A percentile compares a stretch with the other conserved stretches of the same genome.
phyloP scores from a whole-genome alignment of 1,284 basidiomycete species.

The Heterobasidion annosum region DNA sequence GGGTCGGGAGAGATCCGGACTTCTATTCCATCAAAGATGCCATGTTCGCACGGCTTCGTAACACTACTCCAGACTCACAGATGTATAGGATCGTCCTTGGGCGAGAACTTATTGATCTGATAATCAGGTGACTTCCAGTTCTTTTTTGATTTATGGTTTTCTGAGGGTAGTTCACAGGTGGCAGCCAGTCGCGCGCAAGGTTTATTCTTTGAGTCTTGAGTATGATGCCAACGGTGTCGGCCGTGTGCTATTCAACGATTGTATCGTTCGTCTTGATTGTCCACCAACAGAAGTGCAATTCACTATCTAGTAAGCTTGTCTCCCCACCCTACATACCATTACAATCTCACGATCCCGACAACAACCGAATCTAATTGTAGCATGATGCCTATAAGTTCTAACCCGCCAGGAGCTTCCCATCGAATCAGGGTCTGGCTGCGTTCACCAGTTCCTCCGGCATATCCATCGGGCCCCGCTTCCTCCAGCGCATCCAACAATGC shows the following conservation, averaged over 20 bases:
- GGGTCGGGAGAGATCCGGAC: conserved; percentile 52
- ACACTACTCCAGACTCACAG: conserved; percentile 28
- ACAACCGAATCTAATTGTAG: conserved; percentile 17
- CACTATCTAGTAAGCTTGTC: conserved; percentile 42
- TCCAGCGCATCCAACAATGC: conserved; percentile 32
- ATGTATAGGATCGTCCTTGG: conserved; percentile 45
- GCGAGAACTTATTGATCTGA: conserved; percentile 40
- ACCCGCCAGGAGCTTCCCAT: conserved; percentile 44
- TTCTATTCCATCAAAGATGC: conserved; percentile 42
- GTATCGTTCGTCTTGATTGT: conserved; percentile 29
- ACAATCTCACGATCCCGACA: neutral
- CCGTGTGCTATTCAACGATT: conserved; percentile 38
- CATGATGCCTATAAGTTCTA: conserved; percentile 40
- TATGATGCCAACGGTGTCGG: conserved; percentile 54
- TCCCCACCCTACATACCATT: neutral
- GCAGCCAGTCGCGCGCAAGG: conserved; percentile 16
- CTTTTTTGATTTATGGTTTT: neutral
- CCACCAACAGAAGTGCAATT: conserved; percentile 42
- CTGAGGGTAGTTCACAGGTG: neutral
- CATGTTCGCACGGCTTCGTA: neutral
- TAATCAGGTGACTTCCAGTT: conserved; percentile 28
- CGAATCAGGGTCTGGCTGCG: conserved; percentile 49
- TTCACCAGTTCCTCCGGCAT: conserved; percentile 17
- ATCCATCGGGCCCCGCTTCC: conserved; percentile 14
- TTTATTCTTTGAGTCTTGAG: conserved; percentile 43